These are phyloP conservation scores for Globisporangium megalacanthum DNA, from an alignment of 352 stramenopile species.

Conservation along the genomic window DNA sequence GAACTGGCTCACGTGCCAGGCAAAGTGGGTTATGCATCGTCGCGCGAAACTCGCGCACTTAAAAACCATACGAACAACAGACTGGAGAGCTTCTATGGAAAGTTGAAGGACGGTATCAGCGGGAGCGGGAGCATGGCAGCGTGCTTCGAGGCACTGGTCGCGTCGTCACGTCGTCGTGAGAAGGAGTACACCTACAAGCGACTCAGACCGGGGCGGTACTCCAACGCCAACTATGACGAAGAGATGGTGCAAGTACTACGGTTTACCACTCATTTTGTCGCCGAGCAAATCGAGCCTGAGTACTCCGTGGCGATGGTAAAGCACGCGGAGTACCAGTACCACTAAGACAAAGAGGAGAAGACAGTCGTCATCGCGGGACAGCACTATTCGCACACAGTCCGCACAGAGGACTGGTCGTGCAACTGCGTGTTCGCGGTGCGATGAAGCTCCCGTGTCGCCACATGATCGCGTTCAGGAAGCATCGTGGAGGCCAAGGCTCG, in stretches of 20 bases:
- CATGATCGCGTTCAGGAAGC: neutral
- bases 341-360: neutral
- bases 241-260: neutral
- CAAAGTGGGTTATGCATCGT: neutral
- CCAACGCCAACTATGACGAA: neutral
- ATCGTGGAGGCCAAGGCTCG: too few species aligned
- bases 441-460: neutral
- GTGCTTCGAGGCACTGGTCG: neutral
- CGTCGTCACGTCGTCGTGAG: neutral
- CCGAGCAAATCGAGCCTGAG: neutral
- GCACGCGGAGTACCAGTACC: neutral
- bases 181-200: neutral
- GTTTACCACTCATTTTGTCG: neutral
- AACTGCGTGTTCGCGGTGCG: neutral
- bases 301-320: neutral
- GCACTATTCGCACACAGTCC: neutral
- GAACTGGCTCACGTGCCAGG: neutral
- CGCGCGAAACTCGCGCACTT: neutral
- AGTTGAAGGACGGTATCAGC: neutral
- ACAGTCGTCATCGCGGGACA: neutral
- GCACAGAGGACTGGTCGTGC: neutral
- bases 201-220: neutral
- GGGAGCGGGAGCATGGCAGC: neutral
- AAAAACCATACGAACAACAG: neutral
- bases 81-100: neutral